These are phyloP conservation scores for Geosmithia flava DNA, from an alignment of 2,329 filamentous ascomycete genomes.

Conservation along the genomic window DNA sequence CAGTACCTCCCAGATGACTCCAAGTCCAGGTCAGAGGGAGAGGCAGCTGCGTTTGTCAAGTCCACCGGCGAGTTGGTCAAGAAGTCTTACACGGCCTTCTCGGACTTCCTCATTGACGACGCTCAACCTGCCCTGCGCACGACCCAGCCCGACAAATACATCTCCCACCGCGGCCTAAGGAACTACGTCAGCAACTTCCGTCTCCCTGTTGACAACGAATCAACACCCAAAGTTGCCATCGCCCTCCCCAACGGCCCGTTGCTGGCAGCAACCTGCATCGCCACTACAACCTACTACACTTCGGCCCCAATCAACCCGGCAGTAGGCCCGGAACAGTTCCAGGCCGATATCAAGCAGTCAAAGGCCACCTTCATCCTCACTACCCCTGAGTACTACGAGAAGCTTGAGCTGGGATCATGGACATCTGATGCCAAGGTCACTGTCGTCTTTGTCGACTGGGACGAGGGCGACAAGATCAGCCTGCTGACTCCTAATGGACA, in stretches of 20 bases:
- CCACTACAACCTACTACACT: conserved; percentile 35
- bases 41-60: conserved; percentile 6
- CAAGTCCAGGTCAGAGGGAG: conserved; percentile 12
- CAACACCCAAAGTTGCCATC: conserved; percentile 33
- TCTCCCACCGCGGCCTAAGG: conserved; percentile 18
- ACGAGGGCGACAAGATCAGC: conserved; percentile 20
- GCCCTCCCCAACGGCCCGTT: conserved; percentile 40
- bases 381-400: conserved; percentile 22
- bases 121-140: conserved; percentile 15
- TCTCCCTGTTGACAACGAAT: conserved; percentile 10
- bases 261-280: conserved; percentile 35
- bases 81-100: conserved; percentile 22
- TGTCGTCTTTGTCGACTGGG: conserved; percentile 24
- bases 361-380: conserved; percentile 33
- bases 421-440: conserved; percentile 18
- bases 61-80: conserved; percentile 12
- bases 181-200: conserved; percentile 18
- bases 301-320: conserved; percentile 38
- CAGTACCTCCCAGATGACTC: conserved; percentile 21
- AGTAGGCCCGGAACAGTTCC: conserved; percentile 35
- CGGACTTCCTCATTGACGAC: conserved; percentile 17
- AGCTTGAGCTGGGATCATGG: conserved; percentile 22
- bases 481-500: conserved; percentile 9
- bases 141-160: conserved; percentile 10
- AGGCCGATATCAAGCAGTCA: conserved; percentile 33